These are phyloP conservation scores for Xylariales sp. DNA, from an alignment of 2,329 filamentous ascomycete species.

Conservation along the genomic window DNA sequence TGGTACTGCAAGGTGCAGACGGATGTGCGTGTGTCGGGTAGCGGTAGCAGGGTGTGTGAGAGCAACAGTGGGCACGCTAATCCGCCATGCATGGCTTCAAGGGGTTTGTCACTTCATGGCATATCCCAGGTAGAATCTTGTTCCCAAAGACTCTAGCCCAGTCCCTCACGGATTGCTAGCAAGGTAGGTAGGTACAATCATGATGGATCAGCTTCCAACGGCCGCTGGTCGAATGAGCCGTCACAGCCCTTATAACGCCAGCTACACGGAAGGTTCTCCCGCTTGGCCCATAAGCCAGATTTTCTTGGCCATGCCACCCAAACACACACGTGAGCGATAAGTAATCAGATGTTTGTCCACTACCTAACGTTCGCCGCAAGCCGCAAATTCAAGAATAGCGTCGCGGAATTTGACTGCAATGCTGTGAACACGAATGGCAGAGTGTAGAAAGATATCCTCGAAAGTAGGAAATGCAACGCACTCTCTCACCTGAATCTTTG, in stretches of 20 bases:
- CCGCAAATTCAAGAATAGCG: conserved; percentile 8
- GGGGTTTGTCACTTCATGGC: not conserved
- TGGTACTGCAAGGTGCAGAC: too few species aligned
- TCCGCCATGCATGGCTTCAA: not conserved
- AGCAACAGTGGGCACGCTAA: conserved; percentile 1
- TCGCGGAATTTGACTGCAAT: conserved; percentile 1
- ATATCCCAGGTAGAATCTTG: conserved; percentile 5
- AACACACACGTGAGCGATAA: conserved; percentile 4
- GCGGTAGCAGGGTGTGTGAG: not conserved
- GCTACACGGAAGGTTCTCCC: conserved; percentile 4
- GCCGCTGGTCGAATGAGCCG: conserved; percentile 5
- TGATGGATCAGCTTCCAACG: conserved; percentile 2
- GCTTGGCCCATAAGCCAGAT: not conserved
- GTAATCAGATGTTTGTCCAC: conserved; percentile 2
- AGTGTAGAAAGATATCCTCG: too few species aligned
- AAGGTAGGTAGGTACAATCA: not conserved
- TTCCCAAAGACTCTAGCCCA: conserved; percentile 5
- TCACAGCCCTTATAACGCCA: conserved; percentile 6
- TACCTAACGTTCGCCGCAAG: too few species aligned
- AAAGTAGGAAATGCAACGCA: too few species aligned
- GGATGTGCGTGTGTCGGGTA: too few species aligned
- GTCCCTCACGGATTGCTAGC: conserved; percentile 1
- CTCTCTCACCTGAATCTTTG: too few species aligned
- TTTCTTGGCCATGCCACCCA: conserved; percentile 3
- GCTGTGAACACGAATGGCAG: too few species aligned